These are phyloP conservation scores for Asclepias syriaca DNA, from an alignment of 257 asterid genomes.

Conservation along the genomic window DNA sequence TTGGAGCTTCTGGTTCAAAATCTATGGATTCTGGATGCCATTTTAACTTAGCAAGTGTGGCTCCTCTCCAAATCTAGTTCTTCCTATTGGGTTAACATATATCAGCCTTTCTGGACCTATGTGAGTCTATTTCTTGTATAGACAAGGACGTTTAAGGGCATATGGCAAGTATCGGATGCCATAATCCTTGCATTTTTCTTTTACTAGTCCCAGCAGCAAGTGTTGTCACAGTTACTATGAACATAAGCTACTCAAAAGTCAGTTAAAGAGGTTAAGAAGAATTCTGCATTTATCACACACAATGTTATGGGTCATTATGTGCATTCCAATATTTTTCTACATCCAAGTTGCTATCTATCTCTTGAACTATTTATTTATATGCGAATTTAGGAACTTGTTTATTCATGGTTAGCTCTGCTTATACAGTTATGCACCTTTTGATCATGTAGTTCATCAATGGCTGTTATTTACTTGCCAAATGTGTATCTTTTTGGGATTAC, in stretches of 20 bases:
- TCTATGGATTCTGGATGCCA: neutral
- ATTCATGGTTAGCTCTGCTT: neutral
- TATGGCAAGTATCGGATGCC: neutral
- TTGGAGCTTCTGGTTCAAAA: neutral
- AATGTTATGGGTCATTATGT: neutral
- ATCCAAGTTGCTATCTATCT: neutral
- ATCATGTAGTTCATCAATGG: neutral
- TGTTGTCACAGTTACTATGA: neutral
- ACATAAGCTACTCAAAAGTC: neutral
- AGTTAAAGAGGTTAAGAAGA: neutral
- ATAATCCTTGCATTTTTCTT: neutral
- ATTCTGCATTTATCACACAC: neutral
- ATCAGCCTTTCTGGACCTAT: neutral
- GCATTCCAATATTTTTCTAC: neutral
- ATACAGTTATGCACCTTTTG: constrained; percentile 1
- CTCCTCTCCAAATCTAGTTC: neutral
- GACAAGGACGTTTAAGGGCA: neutral
- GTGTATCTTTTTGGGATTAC: neutral
- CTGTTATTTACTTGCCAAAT: neutral
- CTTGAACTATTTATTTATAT: constrained; percentile 1
- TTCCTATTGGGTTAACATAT: neutral
- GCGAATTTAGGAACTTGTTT: neutral
- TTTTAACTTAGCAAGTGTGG: neutral
- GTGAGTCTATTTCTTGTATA: neutral
- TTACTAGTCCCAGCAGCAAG: neutral